A percentile compares a stretch with the other conserved stretches of the same genome.
phyloP scores from a whole-genome alignment of 805 yeast genomes.

The Lipomyces starkeyi region DNA sequence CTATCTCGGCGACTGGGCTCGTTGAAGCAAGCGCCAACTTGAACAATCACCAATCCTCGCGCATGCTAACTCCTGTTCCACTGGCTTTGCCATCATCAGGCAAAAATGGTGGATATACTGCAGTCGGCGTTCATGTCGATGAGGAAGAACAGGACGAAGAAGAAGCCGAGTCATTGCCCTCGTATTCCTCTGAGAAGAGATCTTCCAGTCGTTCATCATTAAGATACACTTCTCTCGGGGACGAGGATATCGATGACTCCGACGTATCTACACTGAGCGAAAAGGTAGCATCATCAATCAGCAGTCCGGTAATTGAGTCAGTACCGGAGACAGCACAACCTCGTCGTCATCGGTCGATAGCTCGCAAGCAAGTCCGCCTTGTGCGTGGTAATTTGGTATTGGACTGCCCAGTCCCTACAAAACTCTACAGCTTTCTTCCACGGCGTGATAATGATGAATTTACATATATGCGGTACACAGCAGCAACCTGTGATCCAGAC shows the following conservation, averaged over 20 bases:
- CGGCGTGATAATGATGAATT: constrained; percentile 90
- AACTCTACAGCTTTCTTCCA: constrained; percentile 81
- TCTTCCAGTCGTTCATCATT: constrained; percentile 7
- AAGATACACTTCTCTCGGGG: constrained; percentile 20
- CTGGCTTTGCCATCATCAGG: neutral
- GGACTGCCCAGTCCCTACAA: constrained; percentile 94
- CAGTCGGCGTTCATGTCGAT: neutral
- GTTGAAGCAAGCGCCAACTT: neutral
- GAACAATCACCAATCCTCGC: neutral
- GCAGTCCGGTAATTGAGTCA: constrained; percentile 28
- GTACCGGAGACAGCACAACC: constrained; percentile 37
- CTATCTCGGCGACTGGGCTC: neutral
- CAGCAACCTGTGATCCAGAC: constrained; percentile 93
- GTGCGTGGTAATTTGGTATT: constrained; percentile 83
- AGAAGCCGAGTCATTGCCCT: constrained; percentile 10
- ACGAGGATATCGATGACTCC: constrained; percentile 14
- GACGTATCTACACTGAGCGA: constrained; percentile 12
- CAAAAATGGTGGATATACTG: neutral
- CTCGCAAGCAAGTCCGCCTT: constrained; percentile 67
- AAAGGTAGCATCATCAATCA: constrained; percentile 15
- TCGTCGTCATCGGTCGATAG: constrained; percentile 65
- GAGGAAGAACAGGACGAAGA: constrained; percentile 5
- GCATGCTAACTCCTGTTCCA: neutral
- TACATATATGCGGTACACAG: constrained; percentile 95
- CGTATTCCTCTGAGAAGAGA: neutral